Conservation (phyloP, 1,284 basidiomycete genomes). For the Fomitopsis palustris region DNA sequence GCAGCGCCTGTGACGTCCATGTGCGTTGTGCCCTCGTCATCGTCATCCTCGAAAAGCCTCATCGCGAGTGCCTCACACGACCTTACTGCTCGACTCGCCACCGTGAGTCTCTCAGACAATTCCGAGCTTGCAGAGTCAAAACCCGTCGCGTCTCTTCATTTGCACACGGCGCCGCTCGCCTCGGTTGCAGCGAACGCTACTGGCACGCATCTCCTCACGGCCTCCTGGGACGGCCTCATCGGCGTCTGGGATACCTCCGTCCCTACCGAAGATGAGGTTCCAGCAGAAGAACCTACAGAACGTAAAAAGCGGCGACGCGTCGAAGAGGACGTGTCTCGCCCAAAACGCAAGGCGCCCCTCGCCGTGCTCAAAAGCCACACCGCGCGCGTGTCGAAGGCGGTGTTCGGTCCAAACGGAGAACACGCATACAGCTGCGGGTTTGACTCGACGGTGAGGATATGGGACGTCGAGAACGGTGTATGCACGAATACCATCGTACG, state of each 20-base stretch:
- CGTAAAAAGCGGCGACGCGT: conserved; percentile 57
- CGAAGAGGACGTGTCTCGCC: conserved; percentile 23
- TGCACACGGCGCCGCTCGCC: conserved; percentile 75
- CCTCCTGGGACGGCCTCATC: conserved; percentile 78
- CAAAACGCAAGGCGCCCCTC: conserved; percentile 58
- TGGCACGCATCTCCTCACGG: conserved; percentile 64
- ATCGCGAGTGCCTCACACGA: conserved; percentile 86
- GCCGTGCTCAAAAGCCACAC: conserved; percentile 74
- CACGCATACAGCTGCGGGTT: conserved; percentile 69
- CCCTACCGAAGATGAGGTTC: conserved; percentile 60
- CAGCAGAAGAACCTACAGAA: conserved; percentile 31
- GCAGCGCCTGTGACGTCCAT: conserved; percentile 73
- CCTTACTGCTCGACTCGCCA: conserved; percentile 66
- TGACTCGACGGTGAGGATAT: conserved; percentile 71
- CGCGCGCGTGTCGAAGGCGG: conserved; percentile 63
- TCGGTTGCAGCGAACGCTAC: conserved; percentile 53
- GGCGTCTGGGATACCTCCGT: conserved; percentile 74
- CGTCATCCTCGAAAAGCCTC: conserved; percentile 41
- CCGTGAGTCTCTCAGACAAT: conserved; percentile 37
- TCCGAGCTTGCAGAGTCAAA: conserved; percentile 28
- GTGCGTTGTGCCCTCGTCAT: conserved; percentile 47
- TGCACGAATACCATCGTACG: conserved; percentile 66
- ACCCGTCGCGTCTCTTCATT: conserved; percentile 59
- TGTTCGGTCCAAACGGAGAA: conserved; percentile 37
- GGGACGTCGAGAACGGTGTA: conserved; percentile 70